These are phyloP conservation scores for Excoecaria cochinchinensis DNA, from an alignment of 345 rosid species.

Conservation along the genomic window DNA sequence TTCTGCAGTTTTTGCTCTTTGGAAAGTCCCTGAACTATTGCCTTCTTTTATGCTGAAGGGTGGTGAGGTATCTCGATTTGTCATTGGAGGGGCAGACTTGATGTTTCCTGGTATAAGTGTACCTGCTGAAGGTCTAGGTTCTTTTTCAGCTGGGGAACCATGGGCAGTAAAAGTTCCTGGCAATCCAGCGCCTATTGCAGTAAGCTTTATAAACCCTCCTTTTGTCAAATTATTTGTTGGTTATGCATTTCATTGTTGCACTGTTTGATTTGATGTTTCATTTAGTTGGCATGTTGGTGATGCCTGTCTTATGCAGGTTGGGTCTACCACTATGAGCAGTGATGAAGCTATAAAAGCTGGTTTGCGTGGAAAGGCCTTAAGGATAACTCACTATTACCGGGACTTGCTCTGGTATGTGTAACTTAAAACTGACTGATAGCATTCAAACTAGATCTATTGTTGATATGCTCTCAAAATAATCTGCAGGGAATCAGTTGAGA, in stretches of 20 bases:
- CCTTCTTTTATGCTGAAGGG: slow-evolving; percentile 82
- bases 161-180: slow-evolving; percentile 98
- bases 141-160: slow-evolving; percentile 71
- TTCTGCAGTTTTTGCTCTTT: slow-evolving; percentile 81
- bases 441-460: slow-evolving; percentile 6
- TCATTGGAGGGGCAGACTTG: slow-evolving; percentile 96
- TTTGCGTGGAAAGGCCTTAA: slow-evolving; percentile 89
- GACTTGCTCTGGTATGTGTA: slow-evolving; percentile 72
- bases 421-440: slow-evolving; percentile 9
- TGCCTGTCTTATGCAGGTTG: slow-evolving; percentile 54
- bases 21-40: slow-evolving; percentile 81
- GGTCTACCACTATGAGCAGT: slow-evolving; percentile 80
- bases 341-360: slow-evolving; percentile 79
- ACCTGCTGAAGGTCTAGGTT: slow-evolving; percentile 63
- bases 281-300: background rate
- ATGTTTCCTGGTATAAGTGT: slow-evolving; percentile 92
- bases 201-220: slow-evolving; percentile 32
- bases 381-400: slow-evolving; percentile 74
- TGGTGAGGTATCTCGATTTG: slow-evolving; percentile 83
- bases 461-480: slow-evolving; percentile 33
- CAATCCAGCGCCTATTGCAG: slow-evolving; percentile 85
- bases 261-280: background rate
- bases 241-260: background rate
- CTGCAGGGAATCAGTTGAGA: slow-evolving; percentile 78
- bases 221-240: background rate